Percentiles rank a stretch among this genome's conserved stretches.
These are phyloP conservation scores for Lepidopterella palustris DNA, from an alignment of 495 filamentous ascomycete species.

Conservation along the genomic window DNA sequence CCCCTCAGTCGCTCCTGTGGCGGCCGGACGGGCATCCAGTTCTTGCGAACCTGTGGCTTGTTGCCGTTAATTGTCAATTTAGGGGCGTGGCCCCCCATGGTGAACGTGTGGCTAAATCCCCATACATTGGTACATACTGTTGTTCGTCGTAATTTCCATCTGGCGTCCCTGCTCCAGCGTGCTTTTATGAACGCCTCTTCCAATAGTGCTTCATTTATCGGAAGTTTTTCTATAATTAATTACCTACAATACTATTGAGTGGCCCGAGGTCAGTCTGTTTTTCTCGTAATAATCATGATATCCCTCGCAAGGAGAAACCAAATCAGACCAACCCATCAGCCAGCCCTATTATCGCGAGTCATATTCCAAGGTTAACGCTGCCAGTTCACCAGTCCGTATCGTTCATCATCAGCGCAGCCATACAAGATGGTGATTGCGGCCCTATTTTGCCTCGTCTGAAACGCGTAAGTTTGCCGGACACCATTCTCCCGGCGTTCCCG, in stretches of 20 bases:
- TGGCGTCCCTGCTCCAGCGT: background rate
- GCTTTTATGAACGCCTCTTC: no score
- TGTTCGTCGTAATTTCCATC: background rate
- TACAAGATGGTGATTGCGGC: background rate
- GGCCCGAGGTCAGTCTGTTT: background rate
- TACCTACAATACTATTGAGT: background rate
- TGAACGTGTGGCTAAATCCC: background rate
- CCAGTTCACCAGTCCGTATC: background rate
- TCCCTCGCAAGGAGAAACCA: no score
- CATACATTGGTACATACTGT: background rate
- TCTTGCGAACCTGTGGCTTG: background rate
- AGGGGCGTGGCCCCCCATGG: no score
- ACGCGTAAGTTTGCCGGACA: background rate
- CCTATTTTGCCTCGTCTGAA: background rate
- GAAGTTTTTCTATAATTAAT: background rate
- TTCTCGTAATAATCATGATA: no score
- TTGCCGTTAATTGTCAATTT: background rate
- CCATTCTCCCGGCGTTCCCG: background rate
- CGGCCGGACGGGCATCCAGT: background rate
- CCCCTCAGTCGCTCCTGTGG: background rate
- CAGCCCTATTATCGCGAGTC: background rate
- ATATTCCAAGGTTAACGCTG: background rate
- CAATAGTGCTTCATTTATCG: no score
- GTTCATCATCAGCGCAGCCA: background rate
- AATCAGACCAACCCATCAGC: background rate